Conservation (phyloP, 768 basidiomycete species). For the Tulasnella sp. region DNA sequence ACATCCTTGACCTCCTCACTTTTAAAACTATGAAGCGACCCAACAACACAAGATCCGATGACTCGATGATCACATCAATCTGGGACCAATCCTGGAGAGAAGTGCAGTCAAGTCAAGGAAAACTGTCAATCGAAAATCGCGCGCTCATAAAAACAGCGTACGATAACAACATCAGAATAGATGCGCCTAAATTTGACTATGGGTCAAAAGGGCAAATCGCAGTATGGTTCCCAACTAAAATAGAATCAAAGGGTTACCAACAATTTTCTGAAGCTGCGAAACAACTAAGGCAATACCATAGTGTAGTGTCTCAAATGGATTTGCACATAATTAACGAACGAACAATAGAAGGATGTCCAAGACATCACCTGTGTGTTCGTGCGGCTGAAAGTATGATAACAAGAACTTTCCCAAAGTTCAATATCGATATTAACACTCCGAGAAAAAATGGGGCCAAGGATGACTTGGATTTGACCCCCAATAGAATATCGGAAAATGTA, state of each 20-base stretch:
- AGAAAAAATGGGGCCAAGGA: no score
- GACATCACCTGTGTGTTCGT: background rate
- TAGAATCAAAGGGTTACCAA: no score
- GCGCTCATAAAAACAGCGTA: background rate
- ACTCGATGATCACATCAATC: background rate
- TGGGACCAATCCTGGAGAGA: slow-evolving; percentile 2
- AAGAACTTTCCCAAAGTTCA: background rate
- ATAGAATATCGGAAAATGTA: no score
- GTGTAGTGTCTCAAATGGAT: background rate
- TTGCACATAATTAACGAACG: background rate
- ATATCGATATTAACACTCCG: background rate
- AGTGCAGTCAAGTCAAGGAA: background rate
- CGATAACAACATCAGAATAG: background rate
- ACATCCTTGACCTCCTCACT: background rate
- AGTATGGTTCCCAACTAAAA: background rate
- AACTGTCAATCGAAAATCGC: background rate
- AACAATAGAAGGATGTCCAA: background rate
- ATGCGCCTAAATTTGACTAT: background rate
- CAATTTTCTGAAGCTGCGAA: background rate
- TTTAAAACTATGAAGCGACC: background rate
- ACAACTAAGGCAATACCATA: background rate
- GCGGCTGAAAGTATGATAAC: background rate
- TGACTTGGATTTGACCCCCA: no score
- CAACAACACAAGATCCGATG: no score
- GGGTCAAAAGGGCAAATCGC: background rate